Conservation (phyloP, 2,329 filamentous ascomycete species). For the Hypoxylon sp. region DNA sequence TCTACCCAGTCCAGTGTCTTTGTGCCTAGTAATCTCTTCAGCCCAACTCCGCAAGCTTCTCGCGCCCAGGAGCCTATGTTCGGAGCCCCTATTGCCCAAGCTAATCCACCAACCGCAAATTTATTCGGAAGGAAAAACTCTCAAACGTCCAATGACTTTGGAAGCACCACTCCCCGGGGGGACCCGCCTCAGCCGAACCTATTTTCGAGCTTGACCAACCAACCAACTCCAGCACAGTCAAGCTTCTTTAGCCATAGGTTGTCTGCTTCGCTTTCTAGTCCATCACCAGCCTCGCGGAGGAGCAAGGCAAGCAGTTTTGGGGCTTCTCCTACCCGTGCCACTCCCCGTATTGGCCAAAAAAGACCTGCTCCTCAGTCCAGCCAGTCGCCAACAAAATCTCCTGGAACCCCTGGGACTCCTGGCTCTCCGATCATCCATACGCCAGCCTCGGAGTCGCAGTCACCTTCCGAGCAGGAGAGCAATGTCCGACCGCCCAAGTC, state of each 20-base stretch:
- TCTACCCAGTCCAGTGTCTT: constrained; percentile 3
- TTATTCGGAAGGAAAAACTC: neutral
- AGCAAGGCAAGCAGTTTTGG: constrained; percentile 1
- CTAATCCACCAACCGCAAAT: constrained; percentile 4
- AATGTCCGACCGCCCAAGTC: constrained; percentile 17
- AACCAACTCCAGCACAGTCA: constrained; percentile 5
- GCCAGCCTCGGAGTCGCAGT: neutral
- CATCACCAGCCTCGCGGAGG: constrained; percentile 22
- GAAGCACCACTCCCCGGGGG: constrained; percentile 1
- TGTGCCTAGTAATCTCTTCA: constrained; percentile 1
- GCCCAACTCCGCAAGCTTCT: constrained; percentile 12
- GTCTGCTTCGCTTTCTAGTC: constrained; percentile 7
- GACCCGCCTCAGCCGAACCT: neutral
- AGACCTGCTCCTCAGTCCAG: neutral
- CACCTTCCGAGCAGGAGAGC: neutral
- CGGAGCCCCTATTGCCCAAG: constrained; percentile 16
- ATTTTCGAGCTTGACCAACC: neutral
- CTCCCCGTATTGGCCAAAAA: neutral
- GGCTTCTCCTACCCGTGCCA: neutral
- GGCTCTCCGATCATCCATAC: constrained; percentile 2
- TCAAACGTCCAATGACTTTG: constrained; percentile 3
- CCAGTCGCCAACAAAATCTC: constrained; percentile 4
- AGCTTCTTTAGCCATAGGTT: constrained; percentile 14
- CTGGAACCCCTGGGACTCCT: constrained; percentile 1
- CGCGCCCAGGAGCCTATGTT: constrained; percentile 3